Evolutionary conservation across 768 basidiomycete genomes (phyloP).

Genomic region (Strobilomyces confusus): DNA sequence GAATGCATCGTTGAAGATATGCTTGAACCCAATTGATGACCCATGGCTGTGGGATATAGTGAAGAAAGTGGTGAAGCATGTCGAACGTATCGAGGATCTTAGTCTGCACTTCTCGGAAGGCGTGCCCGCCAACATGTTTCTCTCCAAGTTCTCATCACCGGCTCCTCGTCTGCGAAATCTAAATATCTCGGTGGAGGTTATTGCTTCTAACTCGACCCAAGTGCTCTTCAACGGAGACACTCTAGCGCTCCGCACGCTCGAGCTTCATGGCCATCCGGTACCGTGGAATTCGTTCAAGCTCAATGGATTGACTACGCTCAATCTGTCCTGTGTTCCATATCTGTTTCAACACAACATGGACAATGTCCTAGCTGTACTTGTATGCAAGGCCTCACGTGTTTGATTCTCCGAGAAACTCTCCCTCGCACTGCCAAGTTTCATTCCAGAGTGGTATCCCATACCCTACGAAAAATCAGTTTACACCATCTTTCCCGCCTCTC

Average conservation of each 20-base stretch:
- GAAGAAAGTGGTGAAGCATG: neutral
- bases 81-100: conserved; percentile 1
- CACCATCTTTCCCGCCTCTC: neutral
- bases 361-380: conserved; percentile 30
- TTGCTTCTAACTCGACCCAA: neutral
- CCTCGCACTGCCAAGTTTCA: conserved; percentile 7
- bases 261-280: neutral
- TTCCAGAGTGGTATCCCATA: neutral
- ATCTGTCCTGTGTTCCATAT: conserved; percentile 23
- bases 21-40: neutral
- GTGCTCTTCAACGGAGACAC: neutral
- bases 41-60: neutral
- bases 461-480: neutral
- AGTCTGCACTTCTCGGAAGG: neutral
- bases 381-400: conserved; percentile 33
- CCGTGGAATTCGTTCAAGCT: neutral
- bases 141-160: neutral
- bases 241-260: neutral
- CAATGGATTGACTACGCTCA: conserved; percentile 33
- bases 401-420: conserved; percentile 32
- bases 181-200: neutral
- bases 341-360: conserved; percentile 23
- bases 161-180: neutral
- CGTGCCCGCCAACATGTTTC: no score
- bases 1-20: conserved; percentile 26